These are phyloP conservation scores for Neurospora cerealis DNA, from an alignment of 495 filamentous ascomycete species.

Conservation along the genomic window DNA sequence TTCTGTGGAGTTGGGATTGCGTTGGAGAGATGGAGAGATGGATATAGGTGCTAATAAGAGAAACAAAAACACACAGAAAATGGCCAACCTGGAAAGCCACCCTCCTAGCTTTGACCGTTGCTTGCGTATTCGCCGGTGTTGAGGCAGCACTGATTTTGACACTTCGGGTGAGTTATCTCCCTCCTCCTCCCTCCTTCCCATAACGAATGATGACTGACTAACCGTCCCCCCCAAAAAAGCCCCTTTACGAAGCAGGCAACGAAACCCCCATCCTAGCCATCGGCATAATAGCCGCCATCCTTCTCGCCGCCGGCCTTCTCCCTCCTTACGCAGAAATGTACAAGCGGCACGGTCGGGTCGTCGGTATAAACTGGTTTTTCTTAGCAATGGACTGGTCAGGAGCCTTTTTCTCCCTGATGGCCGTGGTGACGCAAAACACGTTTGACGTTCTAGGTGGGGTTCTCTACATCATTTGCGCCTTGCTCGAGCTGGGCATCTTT, in stretches of 20 bases:
- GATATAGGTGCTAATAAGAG: background rate
- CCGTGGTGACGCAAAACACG: conserved; percentile 52
- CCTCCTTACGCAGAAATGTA: conserved; percentile 65
- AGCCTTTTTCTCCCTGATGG: conserved; percentile 67
- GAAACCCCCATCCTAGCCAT: conserved; percentile 47
- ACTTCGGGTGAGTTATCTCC: conserved; percentile 36
- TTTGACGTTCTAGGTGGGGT: conserved; percentile 64
- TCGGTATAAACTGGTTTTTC: conserved; percentile 62
- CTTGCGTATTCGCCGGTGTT: conserved; percentile 43
- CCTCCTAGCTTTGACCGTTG: conserved; percentile 28
- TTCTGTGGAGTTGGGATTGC: background rate
- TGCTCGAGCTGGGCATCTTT: conserved; percentile 63
- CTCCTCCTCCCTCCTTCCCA: background rate
- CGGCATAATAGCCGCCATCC: conserved; percentile 55
- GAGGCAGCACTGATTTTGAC: conserved; percentile 56
- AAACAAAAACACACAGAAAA: conserved; percentile 24
- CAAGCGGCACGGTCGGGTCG: conserved; percentile 58
- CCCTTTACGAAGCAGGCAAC: conserved; percentile 40
- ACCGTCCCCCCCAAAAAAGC: conserved; percentile 10
- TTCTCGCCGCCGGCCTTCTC: conserved; percentile 61
- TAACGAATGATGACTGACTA: background rate
- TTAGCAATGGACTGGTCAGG: conserved; percentile 60
- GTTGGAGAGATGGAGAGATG: background rate
- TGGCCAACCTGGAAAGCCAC: conserved; percentile 43
- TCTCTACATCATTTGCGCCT: conserved; percentile 54